Base-by-base conservation (phyloP, 805 yeast genomes). In the Yarrowia osloensis region DNA sequence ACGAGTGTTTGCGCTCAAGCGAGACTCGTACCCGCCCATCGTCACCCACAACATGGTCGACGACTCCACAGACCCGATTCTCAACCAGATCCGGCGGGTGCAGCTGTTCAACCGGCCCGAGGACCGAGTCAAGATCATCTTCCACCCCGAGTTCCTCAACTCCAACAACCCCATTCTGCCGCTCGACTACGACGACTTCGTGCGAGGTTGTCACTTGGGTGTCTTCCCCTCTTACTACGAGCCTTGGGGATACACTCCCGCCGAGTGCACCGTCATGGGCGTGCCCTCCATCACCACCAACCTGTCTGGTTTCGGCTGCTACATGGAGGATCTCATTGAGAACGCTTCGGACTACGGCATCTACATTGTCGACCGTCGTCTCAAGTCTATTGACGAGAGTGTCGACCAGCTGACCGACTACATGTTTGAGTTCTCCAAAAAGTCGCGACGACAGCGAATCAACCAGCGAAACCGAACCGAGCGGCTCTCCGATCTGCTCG, bases 161-260 rank as follows among this genome's bases (percentile, higher is more conserved):
- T 90, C 97, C 37, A 92, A 91, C 77, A 94, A 94, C 79, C 98
- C 99, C 65, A 89, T 94, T 68, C 82, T 94, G 75, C 89, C 97
- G 21, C 81, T 94, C 67, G 99, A 94, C 78, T 94, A 94, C 77
- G 99, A 94, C 77, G 99, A 94, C 77, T 94, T 94, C 77, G 99
- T 94, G 55, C 85, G 99, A 72, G 99, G 99, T 69, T 93, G 98
- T 77, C 98, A 94, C 78, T 81, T 95, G 77, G 99, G 99, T 77
- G 97, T 94, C 63, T 94, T 94, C 88, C 99, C 99, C 61, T 91
- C 97, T 0, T 94, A 94, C 80, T 94, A 94, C 76, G 99, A 94
- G 80, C 99, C 99, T 4, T 94, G 99, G 99, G 99, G 99, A 44
- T 94, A 94, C 78, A 94, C 99, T 2, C 99, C 99, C 3, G 98